Evolutionary conservation across 2,329 filamentous ascomycete genomes (phyloP).

Genomic region (Penicillium crustosum): DNA sequence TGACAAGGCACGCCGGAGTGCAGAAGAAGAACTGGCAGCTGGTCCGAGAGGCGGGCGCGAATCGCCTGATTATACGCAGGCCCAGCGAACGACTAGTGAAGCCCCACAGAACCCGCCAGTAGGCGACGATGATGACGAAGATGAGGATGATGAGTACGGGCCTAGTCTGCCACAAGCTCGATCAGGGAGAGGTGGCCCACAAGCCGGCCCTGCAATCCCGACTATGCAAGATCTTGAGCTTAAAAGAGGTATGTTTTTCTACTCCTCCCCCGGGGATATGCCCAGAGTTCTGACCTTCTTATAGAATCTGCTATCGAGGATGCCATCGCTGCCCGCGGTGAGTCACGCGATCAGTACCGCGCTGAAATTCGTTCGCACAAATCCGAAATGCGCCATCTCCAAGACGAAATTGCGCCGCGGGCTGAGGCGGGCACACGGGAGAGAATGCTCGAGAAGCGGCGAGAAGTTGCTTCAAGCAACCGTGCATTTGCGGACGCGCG

Average conservation of each 20-base stretch:
- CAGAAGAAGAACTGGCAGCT: conserved; percentile 12
- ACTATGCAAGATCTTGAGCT: conserved; percentile 71
- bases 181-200: conserved; percentile 15
- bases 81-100: conserved; percentile 12
- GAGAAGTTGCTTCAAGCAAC: conserved; percentile 69
- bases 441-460: conserved; percentile 81
- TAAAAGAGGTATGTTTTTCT: conserved; percentile 37
- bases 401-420: conserved; percentile 77
- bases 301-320: conserved; percentile 36
- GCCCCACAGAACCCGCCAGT: conserved; percentile 5
- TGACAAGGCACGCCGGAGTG: conserved; percentile 47
- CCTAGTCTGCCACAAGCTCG: conserved; percentile 48
- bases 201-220: conserved; percentile 63
- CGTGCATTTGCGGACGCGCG: conserved; percentile 62
- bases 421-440: conserved; percentile 81
- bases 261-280: background rate
- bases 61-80: conserved; percentile 28
- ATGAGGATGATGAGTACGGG: conserved; percentile 61
- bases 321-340: conserved; percentile 27
- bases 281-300: background rate
- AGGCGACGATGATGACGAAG: conserved; percentile 35
- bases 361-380: conserved; percentile 55
- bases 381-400: conserved; percentile 33
- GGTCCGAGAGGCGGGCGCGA: conserved; percentile 1
- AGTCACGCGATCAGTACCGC: conserved; percentile 36